Evolutionary conservation across 768 basidiomycete species (phyloP), one percentile per base, ranked within the genome.

Genomic region (Suillus placidus): DNA sequence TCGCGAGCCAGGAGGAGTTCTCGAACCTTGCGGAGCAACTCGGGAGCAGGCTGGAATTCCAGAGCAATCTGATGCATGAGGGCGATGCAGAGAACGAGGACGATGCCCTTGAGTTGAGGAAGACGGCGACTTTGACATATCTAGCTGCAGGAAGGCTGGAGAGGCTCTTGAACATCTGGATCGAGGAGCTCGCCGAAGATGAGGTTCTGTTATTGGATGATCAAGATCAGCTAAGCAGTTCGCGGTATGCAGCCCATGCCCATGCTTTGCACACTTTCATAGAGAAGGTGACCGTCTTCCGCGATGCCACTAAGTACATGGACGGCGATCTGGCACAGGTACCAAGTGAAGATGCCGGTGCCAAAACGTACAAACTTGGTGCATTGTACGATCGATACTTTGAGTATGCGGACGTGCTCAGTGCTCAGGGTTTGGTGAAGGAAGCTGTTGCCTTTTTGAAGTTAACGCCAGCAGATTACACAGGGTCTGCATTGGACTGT

Each of bases 281-380:
- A 71, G 97, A 99, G 80, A 99, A 99, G 79, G 95, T 98, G 30
- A 89, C 95, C 1, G 88, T 97, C 49, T 99, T 99, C 86, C 88
- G 94, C 60, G 83, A 86, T 57, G 97, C 97, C 0, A 92, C 93
- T 57, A 82, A 84, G 16, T 96, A 94, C 74, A 81, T 85, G 67
- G 94, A 95, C 71, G 77, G 78, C 18, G 95, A 96, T 67, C 82
- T 98, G 43, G 73, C 77, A 2, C 72, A 77, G 58, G 70, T 76
- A 1, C 66, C 77, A 0, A 73, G 73, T 1, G 80, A 74, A 6
- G 79, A 81, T 34, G 82, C 81, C 5, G 58, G 61, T 23, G 78
- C 81, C 5, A 85, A 89, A 75, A 81, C 87, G 2, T 98, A 91
- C 84, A 95, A 94, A 77, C 85, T 99, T 20, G 87, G 93, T 0